Percentiles rank a stretch among this genome's conserved stretches.
Conservation (phyloP, 176 grass and related monocot species). For the Musa beccarii region DNA sequence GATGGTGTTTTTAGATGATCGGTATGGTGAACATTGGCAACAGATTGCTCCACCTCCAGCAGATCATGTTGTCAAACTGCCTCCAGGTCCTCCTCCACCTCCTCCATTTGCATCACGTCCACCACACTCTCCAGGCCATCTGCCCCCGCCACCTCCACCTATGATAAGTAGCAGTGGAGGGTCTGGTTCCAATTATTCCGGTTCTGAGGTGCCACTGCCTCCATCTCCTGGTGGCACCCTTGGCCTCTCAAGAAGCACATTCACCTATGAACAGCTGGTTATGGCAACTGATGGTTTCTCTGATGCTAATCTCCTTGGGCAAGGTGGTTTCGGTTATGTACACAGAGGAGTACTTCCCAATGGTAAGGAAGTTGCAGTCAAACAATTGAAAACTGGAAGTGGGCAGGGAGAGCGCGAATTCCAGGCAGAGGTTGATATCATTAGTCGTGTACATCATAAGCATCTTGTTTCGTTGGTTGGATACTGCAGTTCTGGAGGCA, state of each 20-base stretch:
- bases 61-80: conserved; percentile 22
- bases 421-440: conserved; percentile 28
- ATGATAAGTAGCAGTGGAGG: conserved; percentile 23
- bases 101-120: neutral
- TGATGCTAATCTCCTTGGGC: conserved; percentile 23
- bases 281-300: conserved; percentile 25
- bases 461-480: conserved; percentile 30
- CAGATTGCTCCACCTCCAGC: conserved; percentile 3
- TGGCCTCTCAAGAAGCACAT: conserved; percentile 6
- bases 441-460: conserved; percentile 28
- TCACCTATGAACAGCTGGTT: conserved; percentile 17
- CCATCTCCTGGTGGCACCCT: conserved; percentile 8
- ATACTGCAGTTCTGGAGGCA: conserved; percentile 17
- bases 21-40: conserved; percentile 20
- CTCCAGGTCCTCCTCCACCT: neutral
- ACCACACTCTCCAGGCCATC: neutral
- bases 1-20: neutral
- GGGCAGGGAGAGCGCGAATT: conserved; percentile 28
- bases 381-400: conserved; percentile 25
- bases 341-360: conserved; percentile 24
- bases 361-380: conserved; percentile 25
- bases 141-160: conserved; percentile 11
- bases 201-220: conserved; percentile 1
- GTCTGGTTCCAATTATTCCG: conserved; percentile 26
- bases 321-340: conserved; percentile 31